Evolutionary conservation across 148 eudicot genomes (phyloP).

Genomic region (Hydrangea macrophylla): DNA sequence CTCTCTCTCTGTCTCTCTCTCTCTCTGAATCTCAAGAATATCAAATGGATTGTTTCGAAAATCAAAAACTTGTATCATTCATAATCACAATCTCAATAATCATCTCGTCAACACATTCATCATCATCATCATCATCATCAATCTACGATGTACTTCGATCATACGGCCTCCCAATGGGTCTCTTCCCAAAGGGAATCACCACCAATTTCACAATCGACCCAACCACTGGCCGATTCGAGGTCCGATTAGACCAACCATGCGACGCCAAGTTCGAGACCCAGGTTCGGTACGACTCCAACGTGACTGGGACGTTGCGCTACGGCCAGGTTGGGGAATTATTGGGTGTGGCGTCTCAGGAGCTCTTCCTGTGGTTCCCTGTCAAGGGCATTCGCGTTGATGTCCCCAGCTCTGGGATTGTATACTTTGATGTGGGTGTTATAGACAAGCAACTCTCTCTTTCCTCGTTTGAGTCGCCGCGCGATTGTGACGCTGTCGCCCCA

Average conservation of each 20-base stretch:
- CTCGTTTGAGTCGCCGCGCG: neutral
- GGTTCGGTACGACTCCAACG: neutral
- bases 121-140: neutral
- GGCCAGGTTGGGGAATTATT: neutral
- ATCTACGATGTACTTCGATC: neutral
- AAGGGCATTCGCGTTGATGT: neutral
- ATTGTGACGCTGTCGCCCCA: neutral
- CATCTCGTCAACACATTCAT: no score
- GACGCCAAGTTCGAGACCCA: neutral
- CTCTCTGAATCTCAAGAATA: no score
- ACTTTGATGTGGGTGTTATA: neutral
- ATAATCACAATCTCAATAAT: no score
- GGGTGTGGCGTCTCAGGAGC: neutral
- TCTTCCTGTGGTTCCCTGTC: neutral
- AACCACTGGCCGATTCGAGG: neutral
- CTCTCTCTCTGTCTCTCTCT: no score
- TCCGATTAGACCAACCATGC: neutral
- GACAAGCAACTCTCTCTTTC: neutral
- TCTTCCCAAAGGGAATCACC: neutral
- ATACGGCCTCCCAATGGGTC: neutral
- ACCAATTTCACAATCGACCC: neutral
- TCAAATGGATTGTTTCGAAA: no score
- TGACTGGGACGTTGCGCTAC: neutral
- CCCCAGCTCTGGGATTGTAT: neutral
- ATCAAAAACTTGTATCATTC: no score